Percentiles rank a stretch among this genome's conserved stretches.
phyloP scores from a whole-genome alignment of 2,329 filamentous ascomycete species.

The Macrophomina phaseolina region DNA sequence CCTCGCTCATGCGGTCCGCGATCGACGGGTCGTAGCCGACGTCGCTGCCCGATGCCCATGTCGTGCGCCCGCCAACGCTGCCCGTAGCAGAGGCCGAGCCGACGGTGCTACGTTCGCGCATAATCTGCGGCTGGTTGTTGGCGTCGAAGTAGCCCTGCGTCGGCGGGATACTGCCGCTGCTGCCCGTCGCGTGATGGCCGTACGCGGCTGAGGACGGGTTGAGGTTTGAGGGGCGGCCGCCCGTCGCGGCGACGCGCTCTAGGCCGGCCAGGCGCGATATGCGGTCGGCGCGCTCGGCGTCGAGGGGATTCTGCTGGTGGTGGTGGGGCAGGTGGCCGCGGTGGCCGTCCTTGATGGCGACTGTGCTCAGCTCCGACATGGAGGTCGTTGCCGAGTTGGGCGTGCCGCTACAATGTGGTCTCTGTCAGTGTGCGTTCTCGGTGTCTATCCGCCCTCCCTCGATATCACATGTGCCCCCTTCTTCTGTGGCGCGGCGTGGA shows the following conservation, averaged over 20 bases:
- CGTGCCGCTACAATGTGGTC: constrained; percentile 70
- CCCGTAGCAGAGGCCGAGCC: constrained; percentile 89
- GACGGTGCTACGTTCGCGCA: constrained; percentile 83
- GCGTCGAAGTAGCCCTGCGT: constrained; percentile 77
- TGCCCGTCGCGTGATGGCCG: constrained; percentile 33
- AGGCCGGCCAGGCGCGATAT: constrained; percentile 94
- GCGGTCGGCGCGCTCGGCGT: constrained; percentile 91
- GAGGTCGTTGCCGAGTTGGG: constrained; percentile 92
- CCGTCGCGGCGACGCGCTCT: constrained; percentile 81
- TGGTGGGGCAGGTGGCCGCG: constrained; percentile 75
- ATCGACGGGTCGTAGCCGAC: constrained; percentile 58
- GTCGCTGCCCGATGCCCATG: constrained; percentile 71
- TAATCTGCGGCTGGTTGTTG: constrained; percentile 68
- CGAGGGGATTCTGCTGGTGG: constrained; percentile 71
- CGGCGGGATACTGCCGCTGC: constrained; percentile 48
- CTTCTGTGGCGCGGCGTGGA: constrained; percentile 25
- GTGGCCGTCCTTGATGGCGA: constrained; percentile 95
- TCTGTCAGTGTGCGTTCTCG: constrained; percentile 25
- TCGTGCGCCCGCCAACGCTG: constrained; percentile 71
- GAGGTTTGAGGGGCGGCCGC: constrained; percentile 53
- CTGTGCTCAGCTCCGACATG: constrained; percentile 88
- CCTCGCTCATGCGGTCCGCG: constrained; percentile 71
- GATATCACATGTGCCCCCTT: constrained; percentile 29
- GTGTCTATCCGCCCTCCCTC: neutral
- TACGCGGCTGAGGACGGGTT: constrained; percentile 54